A percentile compares a stretch with the other conserved stretches of the same genome.
Conservation (phyloP, 768 basidiomycete species). For the Rhodosporidiobolus odoratus region DNA sequence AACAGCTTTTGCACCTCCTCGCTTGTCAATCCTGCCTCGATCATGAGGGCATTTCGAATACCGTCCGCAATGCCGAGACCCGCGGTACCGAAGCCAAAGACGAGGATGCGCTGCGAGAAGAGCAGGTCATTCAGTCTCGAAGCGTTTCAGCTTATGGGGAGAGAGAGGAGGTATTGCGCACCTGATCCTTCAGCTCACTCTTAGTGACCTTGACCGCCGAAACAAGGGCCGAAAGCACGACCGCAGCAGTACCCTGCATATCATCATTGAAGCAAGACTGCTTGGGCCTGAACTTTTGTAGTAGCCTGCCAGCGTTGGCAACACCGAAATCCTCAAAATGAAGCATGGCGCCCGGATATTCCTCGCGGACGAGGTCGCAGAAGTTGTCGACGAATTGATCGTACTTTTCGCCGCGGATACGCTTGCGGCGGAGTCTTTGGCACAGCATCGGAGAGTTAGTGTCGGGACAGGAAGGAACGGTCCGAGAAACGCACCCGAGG, state of each 20-base stretch:
- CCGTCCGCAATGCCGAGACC: constrained; percentile 74
- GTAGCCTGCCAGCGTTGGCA: constrained; percentile 16
- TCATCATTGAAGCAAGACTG: constrained; percentile 72
- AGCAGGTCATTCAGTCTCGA: no score
- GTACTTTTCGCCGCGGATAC: constrained; percentile 67
- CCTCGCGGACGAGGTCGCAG: constrained; percentile 33
- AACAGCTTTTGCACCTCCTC: constrained; percentile 54
- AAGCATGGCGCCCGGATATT: constrained; percentile 43
- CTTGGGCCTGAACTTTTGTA: constrained; percentile 56
- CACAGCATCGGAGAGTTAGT: no score
- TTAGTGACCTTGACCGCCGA: constrained; percentile 65
- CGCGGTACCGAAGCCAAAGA: constrained; percentile 53
- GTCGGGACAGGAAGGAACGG: no score
- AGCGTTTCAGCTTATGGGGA: neutral
- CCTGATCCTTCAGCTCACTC: constrained; percentile 62
- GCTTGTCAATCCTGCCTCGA: constrained; percentile 50
- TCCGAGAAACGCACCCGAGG: no score
- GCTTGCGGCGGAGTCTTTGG: constrained; percentile 63
- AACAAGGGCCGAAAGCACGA: constrained; percentile 65
- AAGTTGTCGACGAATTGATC: constrained; percentile 73
- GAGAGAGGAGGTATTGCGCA: constrained; percentile 10
- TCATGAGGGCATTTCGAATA: constrained; percentile 67
- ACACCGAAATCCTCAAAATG: constrained; percentile 60
- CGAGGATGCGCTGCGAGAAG: neutral
- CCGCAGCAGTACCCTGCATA: constrained; percentile 73